Base-by-base conservation (phyloP, 768 basidiomycete species). In the Ramaria rubella region DNA sequence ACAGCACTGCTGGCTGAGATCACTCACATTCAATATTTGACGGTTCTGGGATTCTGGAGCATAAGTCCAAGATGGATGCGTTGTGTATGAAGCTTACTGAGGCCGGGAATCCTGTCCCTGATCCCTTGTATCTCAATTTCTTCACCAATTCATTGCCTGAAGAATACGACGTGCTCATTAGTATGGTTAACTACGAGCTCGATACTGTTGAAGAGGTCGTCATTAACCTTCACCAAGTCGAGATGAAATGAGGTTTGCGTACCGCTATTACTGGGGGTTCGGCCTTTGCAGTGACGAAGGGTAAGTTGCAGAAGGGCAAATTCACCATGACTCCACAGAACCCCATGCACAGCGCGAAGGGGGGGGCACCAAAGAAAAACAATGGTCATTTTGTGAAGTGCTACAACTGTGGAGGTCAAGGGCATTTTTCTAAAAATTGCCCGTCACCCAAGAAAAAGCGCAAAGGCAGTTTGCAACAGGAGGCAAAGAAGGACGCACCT, bases 201-300 rank as follows among this genome's bases (percentile, higher is more conserved):
- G 46, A 48, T 26, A 48, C 46, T 27, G 46, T 48, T 48, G 46
- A 48, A 11, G n/a, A 48, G n/a, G 46, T 48, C 11, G 24, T 48
- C n/a, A 48, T 19, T 29, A 48, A 48, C 21, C 46, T 48, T 27
- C 24, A 11, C 46, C 24, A 48, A 48, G n/a, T 48, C 2, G 46
- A 48, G 14, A 48, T 29, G 46, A 48, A 30, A 30, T 2, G 29
- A n/a, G 2, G 46, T 1, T 24, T 48, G 19, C 45, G 23, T 46
- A 46, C 21, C 24, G 46, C 46, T 24, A 48, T 26, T 5, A 8
- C 36, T 3, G 26, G n/a, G 24, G 46, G 26, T 5, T 48, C 46
- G 17, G 24, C 46, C 7, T 45, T 45, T n/a, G 2, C 15, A 24
- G 24, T 3, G n/a, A 24, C 21, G 4, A 42, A 48, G 27, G 8